phyloP scores from a whole-genome alignment of 257 asterid genomes.

The Solanum stenotomum region DNA sequence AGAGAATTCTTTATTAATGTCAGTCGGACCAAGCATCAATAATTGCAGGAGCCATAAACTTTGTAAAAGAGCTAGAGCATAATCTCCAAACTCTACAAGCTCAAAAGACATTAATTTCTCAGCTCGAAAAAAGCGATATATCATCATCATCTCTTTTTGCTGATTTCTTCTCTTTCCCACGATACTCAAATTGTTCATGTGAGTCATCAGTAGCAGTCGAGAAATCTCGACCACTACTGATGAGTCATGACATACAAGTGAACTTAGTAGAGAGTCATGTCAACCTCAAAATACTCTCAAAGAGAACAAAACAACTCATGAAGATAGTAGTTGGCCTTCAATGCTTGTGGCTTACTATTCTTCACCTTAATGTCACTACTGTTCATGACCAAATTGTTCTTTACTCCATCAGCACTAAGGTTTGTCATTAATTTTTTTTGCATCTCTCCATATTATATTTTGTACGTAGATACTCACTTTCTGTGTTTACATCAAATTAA shows the following conservation, averaged over 20 bases:
- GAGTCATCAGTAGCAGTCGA: not conserved
- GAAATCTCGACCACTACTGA: not conserved
- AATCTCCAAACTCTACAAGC: conserved; percentile 42
- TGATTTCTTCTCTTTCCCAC: conserved; percentile 12
- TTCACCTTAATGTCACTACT: conserved; percentile 30
- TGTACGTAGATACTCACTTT: too few relatives aligned
- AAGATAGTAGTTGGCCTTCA: conserved; percentile 26
- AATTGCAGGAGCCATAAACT: conserved; percentile 76
- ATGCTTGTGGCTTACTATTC: conserved; percentile 24
- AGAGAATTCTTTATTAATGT: not conserved
- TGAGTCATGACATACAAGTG: conserved; percentile 27
- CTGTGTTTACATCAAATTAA: too few relatives aligned
- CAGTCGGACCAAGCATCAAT: conserved; percentile 95
- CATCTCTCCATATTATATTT: not conserved
- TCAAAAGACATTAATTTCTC: not conserved
- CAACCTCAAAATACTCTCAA: conserved; percentile 26
- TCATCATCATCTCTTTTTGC: not conserved
- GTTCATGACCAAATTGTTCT: conserved; percentile 21
- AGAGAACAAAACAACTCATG: conserved; percentile 27
- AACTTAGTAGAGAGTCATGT: conserved; percentile 36
- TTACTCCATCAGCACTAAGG: conserved; percentile 32
- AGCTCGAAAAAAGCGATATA: not conserved
- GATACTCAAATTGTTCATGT: not conserved
- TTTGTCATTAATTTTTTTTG: not conserved
- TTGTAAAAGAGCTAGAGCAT: conserved; percentile 73